Base-by-base conservation (phyloP, 2,329 filamentous ascomycete species). In the Keithomyces neogunnii region DNA sequence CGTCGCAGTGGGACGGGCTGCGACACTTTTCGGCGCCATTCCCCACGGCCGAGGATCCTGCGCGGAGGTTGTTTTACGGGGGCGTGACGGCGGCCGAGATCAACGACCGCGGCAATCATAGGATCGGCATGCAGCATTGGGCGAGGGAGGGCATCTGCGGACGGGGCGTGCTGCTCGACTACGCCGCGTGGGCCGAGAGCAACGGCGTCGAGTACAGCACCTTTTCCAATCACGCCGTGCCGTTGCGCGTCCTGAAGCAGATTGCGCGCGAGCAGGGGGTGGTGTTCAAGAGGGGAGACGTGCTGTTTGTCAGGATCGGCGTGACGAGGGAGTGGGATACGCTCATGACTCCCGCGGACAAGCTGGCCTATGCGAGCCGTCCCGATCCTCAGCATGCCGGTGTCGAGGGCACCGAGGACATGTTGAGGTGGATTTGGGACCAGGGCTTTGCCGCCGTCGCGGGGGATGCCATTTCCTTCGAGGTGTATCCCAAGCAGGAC, bases 131-230 rank as follows among this genome's bases (percentile, higher is more conserved):
- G 19, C 73, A 74, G 43, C 69, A 74, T 53, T 77, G 71, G 74
- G 73, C 73, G 2, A 62, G 63, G 45, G 66, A 75, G 53, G 74
- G 75, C 32, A 75, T 77, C 47, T 62, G 61, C 32, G 75, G 74
- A 4, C 73, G 76, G 7, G 76, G 76, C 3, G 72, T 79, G 5
- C 63, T 79, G 6, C 65, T 79, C 1, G 76, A 79, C 62, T 80
- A 76, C 48, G 68, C 62, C 4, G 64, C 66, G 4, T 78, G 70
- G 65, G 72, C 73, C 1, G 62, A 62, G 1, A 55, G 54, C 9
- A 66, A 59, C 52, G 63, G 53, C 62, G 68, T 76, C 39, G 51
- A 59, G 2, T 70, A 73, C 51, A 65, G 63, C 40, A 58, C 69
- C 29, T 66, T 78, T 57, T 66, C 72, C 33, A 58, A 65, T 19